A percentile compares a stretch with the other conserved stretches of the same genome.
Evolutionary conservation across 1,139 yeast genomes (phyloP).

Genomic region (Debaryomyces psychrophilus): DNA sequence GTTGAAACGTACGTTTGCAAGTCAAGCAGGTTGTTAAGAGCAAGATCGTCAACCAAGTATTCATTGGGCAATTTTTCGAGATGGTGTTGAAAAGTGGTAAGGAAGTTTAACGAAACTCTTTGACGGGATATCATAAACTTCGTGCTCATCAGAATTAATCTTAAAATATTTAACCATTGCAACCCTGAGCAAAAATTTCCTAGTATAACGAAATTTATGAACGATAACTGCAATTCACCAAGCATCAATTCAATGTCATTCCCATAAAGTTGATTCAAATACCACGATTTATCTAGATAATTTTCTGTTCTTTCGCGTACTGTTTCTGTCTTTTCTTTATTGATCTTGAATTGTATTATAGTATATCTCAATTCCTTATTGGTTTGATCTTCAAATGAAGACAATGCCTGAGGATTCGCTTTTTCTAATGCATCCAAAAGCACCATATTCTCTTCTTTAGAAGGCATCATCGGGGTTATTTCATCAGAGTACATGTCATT

Average conservation of each 20-base stretch:
- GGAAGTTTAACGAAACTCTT: constrained; percentile 20
- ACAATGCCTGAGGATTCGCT: constrained; percentile 14
- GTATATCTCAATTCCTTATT: constrained; percentile 28
- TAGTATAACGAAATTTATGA: constrained; percentile 27
- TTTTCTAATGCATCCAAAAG: constrained; percentile 21
- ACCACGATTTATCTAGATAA: constrained; percentile 35
- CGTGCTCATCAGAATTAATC: constrained; percentile 28
- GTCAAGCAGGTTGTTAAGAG: constrained; percentile 23
- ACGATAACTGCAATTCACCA: constrained; percentile 33
- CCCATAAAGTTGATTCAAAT: constrained; percentile 24
- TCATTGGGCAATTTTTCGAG: constrained; percentile 28
- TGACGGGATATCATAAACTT: constrained; percentile 16
- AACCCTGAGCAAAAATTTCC: constrained; percentile 36
- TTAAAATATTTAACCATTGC: constrained; percentile 32
- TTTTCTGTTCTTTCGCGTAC: constrained; percentile 22
- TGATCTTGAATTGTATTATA: constrained; percentile 25
- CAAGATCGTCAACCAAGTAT: constrained; percentile 24
- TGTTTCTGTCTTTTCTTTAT: constrained; percentile 11
- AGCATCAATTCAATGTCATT: constrained; percentile 24
- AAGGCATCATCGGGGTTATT: constrained; percentile 30
- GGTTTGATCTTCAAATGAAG: constrained; percentile 14
- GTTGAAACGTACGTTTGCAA: constrained; percentile 18
- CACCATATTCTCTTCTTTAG: constrained; percentile 32
- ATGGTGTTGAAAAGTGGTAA: constrained; percentile 22
- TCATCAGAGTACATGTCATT: constrained; percentile 13